Conservation (phyloP, 176 grass and related monocot species). For the Hsuehochloa calcarea region DNA sequence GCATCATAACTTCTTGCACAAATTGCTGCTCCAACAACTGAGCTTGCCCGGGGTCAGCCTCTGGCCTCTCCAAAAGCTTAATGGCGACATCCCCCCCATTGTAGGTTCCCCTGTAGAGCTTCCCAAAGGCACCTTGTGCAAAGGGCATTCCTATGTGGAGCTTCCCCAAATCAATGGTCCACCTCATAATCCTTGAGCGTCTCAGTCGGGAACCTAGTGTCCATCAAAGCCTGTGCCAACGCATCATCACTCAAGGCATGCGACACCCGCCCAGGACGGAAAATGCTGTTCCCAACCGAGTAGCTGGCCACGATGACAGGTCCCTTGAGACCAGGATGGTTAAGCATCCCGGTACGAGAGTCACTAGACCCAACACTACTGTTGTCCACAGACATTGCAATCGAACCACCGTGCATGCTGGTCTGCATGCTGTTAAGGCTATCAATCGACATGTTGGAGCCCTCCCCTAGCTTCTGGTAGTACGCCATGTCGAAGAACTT, state of each 20-base stretch:
- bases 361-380: slow-evolving; percentile 66
- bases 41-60: slow-evolving; percentile 53
- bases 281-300: slow-evolving; percentile 58
- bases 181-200: slow-evolving; percentile 68
- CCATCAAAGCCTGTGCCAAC: slow-evolving; percentile 81
- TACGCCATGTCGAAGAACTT: slow-evolving; percentile 64
- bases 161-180: slow-evolving; percentile 73
- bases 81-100: slow-evolving; percentile 75
- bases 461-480: slow-evolving; percentile 75
- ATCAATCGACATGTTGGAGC: slow-evolving; percentile 69
- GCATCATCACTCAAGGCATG: slow-evolving; percentile 72
- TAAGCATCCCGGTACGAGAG: slow-evolving; percentile 58
- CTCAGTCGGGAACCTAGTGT: slow-evolving; percentile 54
- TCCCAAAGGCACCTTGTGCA: too few relatives aligned
- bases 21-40: slow-evolving; percentile 76
- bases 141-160: slow-evolving; percentile 64
- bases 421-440: slow-evolving; percentile 69
- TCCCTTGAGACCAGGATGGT: slow-evolving; percentile 56
- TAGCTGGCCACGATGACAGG: slow-evolving; percentile 46
- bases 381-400: slow-evolving; percentile 55
- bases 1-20: slow-evolving; percentile 84
- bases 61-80: slow-evolving; percentile 76
- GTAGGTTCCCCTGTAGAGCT: slow-evolving; percentile 73
- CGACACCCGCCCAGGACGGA: slow-evolving; percentile 56
- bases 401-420: slow-evolving; percentile 51